Base-by-base conservation (phyloP, 2,329 filamentous ascomycete species). In the Diaporthe ilicicola region DNA sequence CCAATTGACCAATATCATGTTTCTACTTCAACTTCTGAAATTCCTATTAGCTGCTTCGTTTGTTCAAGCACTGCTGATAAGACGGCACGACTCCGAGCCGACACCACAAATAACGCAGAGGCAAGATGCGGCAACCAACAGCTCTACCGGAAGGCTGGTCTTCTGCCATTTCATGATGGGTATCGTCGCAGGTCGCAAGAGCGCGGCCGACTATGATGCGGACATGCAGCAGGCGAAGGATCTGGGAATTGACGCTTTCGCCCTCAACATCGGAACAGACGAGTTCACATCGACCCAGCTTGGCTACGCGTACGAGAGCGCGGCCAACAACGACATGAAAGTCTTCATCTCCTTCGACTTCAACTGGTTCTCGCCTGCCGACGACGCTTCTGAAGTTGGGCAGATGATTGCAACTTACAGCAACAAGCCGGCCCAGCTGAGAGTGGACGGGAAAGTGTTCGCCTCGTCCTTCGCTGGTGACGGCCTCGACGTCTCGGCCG, bases 301-400 rank as follows among this genome's bases (percentile, higher is more conserved):
- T 7, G 77, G 74, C 2, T 82, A 80, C 53, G 86, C 86, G 0
- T 88, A 87, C 71, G 78, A 83, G 22, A 85, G 85, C 1, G 85
- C 86, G 5, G 80, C 82, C 19, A 79, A 78, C 10, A 81, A 82
- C 37, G 81, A 78, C 61, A 86, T 88, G 81, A 86, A 87, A 68
- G 84, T 88, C n/a, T 87, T 89, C 70, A 83, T 89, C 73, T 88
- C 86, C 1, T 89, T 88, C 73, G 87, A 89, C 55, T 73, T 73
- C 59, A 71, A 73, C 65, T 73, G 69, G 69, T 73, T 69, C 32
- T 65, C 71, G 19, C 24, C 70, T 9, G 12, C 71, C 15, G 71
- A 76, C 8, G 77, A 85, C 53, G 81, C 82, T 1, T 76, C 76
- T 15, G 78, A 77, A 15, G 82, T 85, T 24, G 85, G 84, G 1